Evolutionary conservation across 805 yeast species (phyloP).

Genomic region (Zygosaccharomyces lentus): DNA sequence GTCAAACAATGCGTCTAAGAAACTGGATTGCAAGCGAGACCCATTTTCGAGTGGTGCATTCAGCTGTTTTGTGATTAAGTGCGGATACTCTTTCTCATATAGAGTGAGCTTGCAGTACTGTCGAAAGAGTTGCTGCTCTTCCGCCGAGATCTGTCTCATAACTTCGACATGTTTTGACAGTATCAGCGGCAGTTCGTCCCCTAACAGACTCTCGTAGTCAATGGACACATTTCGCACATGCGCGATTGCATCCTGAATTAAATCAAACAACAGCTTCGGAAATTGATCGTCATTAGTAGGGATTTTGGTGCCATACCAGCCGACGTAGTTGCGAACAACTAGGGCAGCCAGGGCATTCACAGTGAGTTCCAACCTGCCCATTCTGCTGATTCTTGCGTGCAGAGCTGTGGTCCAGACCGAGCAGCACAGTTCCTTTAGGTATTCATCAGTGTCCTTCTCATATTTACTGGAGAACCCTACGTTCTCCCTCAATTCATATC

Average conservation of each 20-base stretch:
- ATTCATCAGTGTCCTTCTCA: slow-evolving; percentile 23
- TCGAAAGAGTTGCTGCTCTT: slow-evolving; percentile 2
- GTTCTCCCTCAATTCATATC: slow-evolving; percentile 7
- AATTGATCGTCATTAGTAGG: slow-evolving; percentile 27
- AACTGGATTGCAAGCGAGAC: slow-evolving; percentile 24
- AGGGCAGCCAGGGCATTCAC: slow-evolving; percentile 26
- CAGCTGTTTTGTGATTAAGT: slow-evolving; percentile 14
- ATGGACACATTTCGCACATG: slow-evolving; percentile 7
- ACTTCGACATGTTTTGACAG: slow-evolving; percentile 20
- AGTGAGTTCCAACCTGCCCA: slow-evolving; percentile 18
- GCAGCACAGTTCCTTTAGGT: slow-evolving; percentile 26
- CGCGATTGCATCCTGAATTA: slow-evolving; percentile 13
- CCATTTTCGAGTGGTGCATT: slow-evolving; percentile 10
- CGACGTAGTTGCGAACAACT: slow-evolving; percentile 26
- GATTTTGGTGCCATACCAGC: slow-evolving; percentile 35
- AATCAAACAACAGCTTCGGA: slow-evolving; percentile 15
- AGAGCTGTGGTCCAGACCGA: slow-evolving; percentile 24
- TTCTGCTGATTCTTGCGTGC: slow-evolving; percentile 12
- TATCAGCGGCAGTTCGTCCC: slow-evolving; percentile 29
- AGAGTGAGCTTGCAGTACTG: slow-evolving; percentile 15
- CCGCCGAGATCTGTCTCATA: slow-evolving; percentile 1
- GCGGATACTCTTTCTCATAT: slow-evolving; percentile 18
- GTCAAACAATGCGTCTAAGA: slow-evolving; percentile 23
- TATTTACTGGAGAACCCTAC: slow-evolving; percentile 18
- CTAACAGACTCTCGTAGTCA: slow-evolving; percentile 16